A percentile compares a stretch with the other conserved stretches of the same genome.
phyloP scores from a whole-genome alignment of 2,329 filamentous ascomycete genomes.

The Bipolaris sorokiniana region DNA sequence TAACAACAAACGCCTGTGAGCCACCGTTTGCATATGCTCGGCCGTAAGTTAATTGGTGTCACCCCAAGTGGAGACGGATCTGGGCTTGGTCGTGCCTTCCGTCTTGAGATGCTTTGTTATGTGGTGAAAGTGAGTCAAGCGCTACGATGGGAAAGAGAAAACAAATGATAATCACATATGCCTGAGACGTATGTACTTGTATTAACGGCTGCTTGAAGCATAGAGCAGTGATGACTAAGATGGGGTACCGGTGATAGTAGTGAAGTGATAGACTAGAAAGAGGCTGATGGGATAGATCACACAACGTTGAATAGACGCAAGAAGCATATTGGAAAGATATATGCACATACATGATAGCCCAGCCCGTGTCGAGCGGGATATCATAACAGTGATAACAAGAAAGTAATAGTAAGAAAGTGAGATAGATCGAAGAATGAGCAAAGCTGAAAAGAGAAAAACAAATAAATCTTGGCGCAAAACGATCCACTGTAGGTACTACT shows the following conservation, averaged over 20 bases:
- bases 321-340: neutral
- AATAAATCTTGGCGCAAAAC: neutral
- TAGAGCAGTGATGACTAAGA: neutral
- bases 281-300: too few species aligned
- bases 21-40: neutral
- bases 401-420: neutral
- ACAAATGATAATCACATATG: neutral
- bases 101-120: neutral
- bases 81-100: conserved; percentile 12
- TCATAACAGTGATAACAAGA: neutral
- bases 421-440: neutral
- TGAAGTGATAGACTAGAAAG: neutral
- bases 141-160: conserved; percentile 1
- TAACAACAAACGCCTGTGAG: neutral
- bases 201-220: neutral
- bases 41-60: neutral
- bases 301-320: neutral
- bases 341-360: neutral
- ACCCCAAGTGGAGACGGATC: conserved; percentile 2
- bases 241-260: neutral
- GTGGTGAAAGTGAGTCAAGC: conserved; percentile 7
- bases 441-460: neutral
- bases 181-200: neutral
- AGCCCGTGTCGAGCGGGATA: neutral
- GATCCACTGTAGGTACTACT: neutral